Evolutionary conservation across 1,284 basidiomycete species (phyloP), one percentile per base, ranked within the genome.

Genomic region (Puccinia brachypodii): DNA sequence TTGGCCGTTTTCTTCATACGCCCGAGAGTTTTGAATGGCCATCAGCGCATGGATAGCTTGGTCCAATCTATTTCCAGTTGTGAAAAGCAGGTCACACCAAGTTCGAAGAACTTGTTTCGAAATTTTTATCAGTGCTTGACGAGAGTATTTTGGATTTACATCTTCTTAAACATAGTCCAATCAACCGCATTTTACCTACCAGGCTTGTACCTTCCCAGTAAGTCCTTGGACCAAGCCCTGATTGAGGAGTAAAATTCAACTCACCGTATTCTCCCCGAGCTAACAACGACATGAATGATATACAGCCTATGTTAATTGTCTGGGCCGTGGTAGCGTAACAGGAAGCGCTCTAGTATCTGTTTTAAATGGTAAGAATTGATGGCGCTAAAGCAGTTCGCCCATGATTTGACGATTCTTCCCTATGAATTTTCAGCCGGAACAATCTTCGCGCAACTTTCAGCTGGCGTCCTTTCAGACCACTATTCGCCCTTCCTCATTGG

Each of bases 191-290:
- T 44, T 40, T 81, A 73, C 50, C 44, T 81, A 31, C 79, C 79
- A n/a, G 68, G 68, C 28, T 36, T 81, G 13, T 81, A 81, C 47
- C 79, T 81, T 74, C 79, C 79, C 3, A 60, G 79, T 81, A 66
- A 81, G 77, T 56, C 3, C 33, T 1, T 53, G 2, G 33, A 1
- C 14, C 47, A 73, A 28, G 1, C 11, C 4, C n/a, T 36, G 14
- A 53, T 56, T 16, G 1, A 31, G 11, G 42, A 73, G 33, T 9
- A 6, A 1, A 14, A 76, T 64, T 25, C n/a, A n/a, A 60, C 60
- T 58, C 56, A 44, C 31, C 40, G 31, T 7, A 28, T 64, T 3
- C 33, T 62, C 36, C 38, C 22, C 22, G 56, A 22, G 31, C 13
- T 13, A 28, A 25, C 19, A 33, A 68, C 25, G 8, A 40, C 28